Percentiles rank a stretch among this genome's conserved stretches.
Evolutionary conservation across 495 filamentous ascomycete species (phyloP).

Genomic region (Trichoderma gamsii): DNA sequence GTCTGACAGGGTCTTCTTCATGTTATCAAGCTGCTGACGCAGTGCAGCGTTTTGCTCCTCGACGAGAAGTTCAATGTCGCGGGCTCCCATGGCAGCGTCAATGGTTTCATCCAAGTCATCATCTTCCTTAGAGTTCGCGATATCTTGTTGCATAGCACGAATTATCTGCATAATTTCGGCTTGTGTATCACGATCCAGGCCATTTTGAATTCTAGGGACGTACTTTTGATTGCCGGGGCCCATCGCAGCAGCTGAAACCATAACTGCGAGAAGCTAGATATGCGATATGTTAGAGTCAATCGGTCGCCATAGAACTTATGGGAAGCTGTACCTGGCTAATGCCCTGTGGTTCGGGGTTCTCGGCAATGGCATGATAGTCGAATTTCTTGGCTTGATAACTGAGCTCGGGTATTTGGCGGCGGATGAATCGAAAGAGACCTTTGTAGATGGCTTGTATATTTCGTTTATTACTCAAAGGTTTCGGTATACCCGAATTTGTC

Average conservation of each 20-base stretch:
- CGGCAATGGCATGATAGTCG: constrained; percentile 34
- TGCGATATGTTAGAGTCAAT: constrained; percentile 22
- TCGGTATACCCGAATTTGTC: constrained; percentile 48
- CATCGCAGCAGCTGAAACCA: constrained; percentile 56
- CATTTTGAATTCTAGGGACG: constrained; percentile 44
- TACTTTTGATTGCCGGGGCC: constrained; percentile 51
- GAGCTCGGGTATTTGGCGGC: constrained; percentile 28
- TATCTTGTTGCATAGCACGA: constrained; percentile 18
- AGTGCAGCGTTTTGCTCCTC: constrained; percentile 26
- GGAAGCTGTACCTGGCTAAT: constrained; percentile 23
- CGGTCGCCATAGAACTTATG: background rate
- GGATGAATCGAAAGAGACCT: constrained; percentile 59
- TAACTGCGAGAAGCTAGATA: constrained; percentile 55
- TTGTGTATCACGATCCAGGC: constrained; percentile 41
- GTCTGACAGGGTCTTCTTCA: constrained; percentile 39
- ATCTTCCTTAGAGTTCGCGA: background rate
- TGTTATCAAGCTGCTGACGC: constrained; percentile 19
- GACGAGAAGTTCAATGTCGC: constrained; percentile 31
- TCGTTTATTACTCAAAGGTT: constrained; percentile 49
- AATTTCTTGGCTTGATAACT: constrained; percentile 22
- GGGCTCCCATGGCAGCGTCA: constrained; percentile 41
- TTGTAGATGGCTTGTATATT: constrained; percentile 66
- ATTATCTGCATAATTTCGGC: constrained; percentile 31
- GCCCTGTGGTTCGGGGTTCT: constrained; percentile 32
- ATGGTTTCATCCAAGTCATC: constrained; percentile 16